Evolutionary conservation across 371 early-diverging fungal genomes (phyloP).

Genomic region (Funneliformis caledonium): DNA sequence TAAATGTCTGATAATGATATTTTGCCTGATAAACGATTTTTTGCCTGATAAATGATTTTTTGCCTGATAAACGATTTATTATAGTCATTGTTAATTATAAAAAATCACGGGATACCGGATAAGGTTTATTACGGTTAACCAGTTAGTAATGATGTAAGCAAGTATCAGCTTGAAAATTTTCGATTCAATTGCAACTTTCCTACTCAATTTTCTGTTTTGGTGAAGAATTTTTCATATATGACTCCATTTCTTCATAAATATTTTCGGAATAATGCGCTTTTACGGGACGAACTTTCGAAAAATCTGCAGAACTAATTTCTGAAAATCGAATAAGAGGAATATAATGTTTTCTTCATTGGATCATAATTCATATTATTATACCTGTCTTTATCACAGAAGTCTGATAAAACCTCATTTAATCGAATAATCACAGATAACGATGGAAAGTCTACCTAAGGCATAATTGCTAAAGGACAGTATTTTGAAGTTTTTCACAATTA

Average conservation of each 20-base stretch:
- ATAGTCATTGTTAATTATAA: no score
- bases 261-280: slow-evolving; percentile 4
- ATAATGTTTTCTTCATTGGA: background rate
- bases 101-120: no score
- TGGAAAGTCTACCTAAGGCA: background rate
- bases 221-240: background rate
- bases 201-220: background rate
- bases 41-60: background rate
- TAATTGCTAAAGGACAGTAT: background rate
- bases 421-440: slow-evolving; percentile 4
- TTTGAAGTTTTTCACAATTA: background rate
- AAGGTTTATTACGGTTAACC: background rate
- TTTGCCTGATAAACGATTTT: no score
- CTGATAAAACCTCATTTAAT: slow-evolving; percentile 28
- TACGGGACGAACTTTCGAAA: slow-evolving; percentile 22
- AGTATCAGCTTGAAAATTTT: slow-evolving; percentile 5
- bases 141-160: slow-evolving; percentile 4
- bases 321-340: slow-evolving; percentile 3
- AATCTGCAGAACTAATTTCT: background rate
- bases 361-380: background rate
- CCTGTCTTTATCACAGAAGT: background rate
- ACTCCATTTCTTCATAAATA: background rate
- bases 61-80: no score
- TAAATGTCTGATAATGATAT: no score
- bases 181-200: background rate